Percentiles rank a stretch among this genome's conserved stretches.
These are phyloP conservation scores for Acacia acuminata DNA, from an alignment of 306 rosid species.

Conservation along the genomic window DNA sequence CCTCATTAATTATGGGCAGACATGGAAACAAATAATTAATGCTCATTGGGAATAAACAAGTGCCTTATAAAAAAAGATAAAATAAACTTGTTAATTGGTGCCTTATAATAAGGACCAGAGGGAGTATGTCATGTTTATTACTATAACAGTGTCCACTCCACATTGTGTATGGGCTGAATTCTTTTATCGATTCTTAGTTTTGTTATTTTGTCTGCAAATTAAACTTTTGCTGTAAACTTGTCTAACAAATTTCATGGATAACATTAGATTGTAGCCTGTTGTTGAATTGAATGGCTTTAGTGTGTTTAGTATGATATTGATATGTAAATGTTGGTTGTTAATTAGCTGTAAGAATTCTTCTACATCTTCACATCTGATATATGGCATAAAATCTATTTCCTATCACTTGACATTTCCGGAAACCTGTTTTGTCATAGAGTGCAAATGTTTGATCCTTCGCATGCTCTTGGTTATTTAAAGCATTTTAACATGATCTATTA, in stretches of 20 bases:
- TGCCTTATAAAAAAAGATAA: no score
- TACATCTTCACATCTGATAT: not conserved
- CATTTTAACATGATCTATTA: not conserved
- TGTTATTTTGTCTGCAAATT: not conserved
- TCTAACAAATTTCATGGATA: not conserved
- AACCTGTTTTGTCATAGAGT: not conserved
- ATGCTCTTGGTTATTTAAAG: not conserved
- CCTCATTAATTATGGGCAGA: no score
- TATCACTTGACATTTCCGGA: not conserved
- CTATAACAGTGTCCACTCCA: not conserved
- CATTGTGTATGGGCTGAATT: not conserved
- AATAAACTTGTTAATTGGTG: no score
- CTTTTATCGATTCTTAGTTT: not conserved
- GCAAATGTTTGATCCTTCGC: not conserved
- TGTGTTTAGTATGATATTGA: not conserved
- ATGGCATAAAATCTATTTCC: not conserved
- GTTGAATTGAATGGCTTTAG: not conserved
- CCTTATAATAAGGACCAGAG: no score
- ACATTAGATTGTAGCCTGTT: not conserved
- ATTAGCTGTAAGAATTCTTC: no score
- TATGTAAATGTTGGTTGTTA: no score
- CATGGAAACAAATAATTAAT: no score
- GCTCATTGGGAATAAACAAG: no score
- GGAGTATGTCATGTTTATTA: not conserved
- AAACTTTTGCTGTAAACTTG: not conserved